Percentiles rank a stretch among this genome's conserved stretches.
phyloP scores from a whole-genome alignment of 2,329 filamentous ascomycete genomes.

The Xylariaceae sp. region DNA sequence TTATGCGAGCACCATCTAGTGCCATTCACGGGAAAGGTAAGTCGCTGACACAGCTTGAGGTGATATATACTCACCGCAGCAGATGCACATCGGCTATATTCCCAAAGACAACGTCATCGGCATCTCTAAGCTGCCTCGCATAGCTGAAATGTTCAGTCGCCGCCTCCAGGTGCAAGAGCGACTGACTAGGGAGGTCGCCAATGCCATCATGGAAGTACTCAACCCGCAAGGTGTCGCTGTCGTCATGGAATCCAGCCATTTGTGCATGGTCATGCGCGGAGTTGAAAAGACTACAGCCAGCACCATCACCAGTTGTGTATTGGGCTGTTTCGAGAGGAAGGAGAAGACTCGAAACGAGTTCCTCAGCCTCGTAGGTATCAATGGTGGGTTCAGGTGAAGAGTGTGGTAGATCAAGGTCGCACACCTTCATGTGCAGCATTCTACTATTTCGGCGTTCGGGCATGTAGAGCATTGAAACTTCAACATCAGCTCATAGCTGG shows the following conservation, averaged over 20 bases:
- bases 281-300: slow-evolving; percentile 84
- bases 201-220: slow-evolving; percentile 88
- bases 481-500: slow-evolving; percentile 24
- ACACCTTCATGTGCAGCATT: too few species aligned
- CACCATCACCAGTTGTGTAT: slow-evolving; percentile 94
- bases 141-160: slow-evolving; percentile 95
- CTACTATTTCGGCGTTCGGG: not conserved
- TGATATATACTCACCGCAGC: not conserved
- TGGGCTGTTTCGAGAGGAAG: slow-evolving; percentile 90
- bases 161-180: slow-evolving; percentile 94
- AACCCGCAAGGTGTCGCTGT: slow-evolving; percentile 94
- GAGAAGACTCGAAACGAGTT: slow-evolving; percentile 97
- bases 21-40: slow-evolving; percentile 89
- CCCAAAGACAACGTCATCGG: slow-evolving; percentile 84
- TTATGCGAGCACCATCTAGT: slow-evolving; percentile 97
- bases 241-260: slow-evolving; percentile 93
- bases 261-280: slow-evolving; percentile 99
- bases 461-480: slow-evolving; percentile 20
- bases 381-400: slow-evolving; percentile 18
- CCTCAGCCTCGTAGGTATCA: slow-evolving; percentile 72
- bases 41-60: slow-evolving; percentile 5
- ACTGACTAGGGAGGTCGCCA: slow-evolving; percentile 90
- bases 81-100: slow-evolving; percentile 99
- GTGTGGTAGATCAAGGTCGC: too few species aligned
- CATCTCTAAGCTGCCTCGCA: slow-evolving; percentile 89